Base-by-base conservation (phyloP, 2,329 filamentous ascomycete species). In the Xylariaceae sp. region DNA sequence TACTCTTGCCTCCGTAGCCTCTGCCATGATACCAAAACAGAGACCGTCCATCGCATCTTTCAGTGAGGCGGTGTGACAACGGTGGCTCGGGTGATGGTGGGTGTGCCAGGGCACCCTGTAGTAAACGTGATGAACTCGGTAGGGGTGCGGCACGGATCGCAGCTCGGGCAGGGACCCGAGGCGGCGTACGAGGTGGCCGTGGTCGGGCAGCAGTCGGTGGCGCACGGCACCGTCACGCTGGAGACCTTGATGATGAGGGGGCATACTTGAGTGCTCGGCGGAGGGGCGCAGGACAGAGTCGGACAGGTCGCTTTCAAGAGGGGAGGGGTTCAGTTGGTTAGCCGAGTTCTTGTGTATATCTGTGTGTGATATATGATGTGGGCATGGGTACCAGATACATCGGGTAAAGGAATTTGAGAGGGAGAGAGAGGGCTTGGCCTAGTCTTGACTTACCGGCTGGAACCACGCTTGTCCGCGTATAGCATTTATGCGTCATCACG, bases 121-220 rank as follows among this genome's bases (percentile, higher is more conserved):
- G 51, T 59, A 27, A 53, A 53, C 31, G 52, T 57, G 40, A 50
- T 41, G 44, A 47, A 53, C 34, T 55, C 45, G 1, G 55, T 58
- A 2, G 53, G 52, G 32, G 56, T 43, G 11, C 33, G 46, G 42
- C 56, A 59, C 7, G 39, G 36, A 24, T 48, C 50, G 34, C 56
- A 57, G 4, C 48, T 56, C 23, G 53, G 47, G 40, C 56, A 59
- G 12, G 48, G 31, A 2, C 35, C 44, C 9, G 9, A 41, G 5
- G 46, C 34, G 34, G 42, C 50, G 34, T 47, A 50, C 15, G 44
- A 37, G 5, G 56, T 59, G 26, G 57, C 44, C 7, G 65, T 69
- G 8, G 40, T 50, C n/a, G 57, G 57, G 50, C 66, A 69, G 52
- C 61, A 65, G 37, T 59, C 48, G 14, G 60, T 61, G 26, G 48